Evolutionary conservation across 768 basidiomycete genomes (phyloP), one percentile per base, ranked within the genome.

Genomic region (Rhodotorula toruloides): DNA sequence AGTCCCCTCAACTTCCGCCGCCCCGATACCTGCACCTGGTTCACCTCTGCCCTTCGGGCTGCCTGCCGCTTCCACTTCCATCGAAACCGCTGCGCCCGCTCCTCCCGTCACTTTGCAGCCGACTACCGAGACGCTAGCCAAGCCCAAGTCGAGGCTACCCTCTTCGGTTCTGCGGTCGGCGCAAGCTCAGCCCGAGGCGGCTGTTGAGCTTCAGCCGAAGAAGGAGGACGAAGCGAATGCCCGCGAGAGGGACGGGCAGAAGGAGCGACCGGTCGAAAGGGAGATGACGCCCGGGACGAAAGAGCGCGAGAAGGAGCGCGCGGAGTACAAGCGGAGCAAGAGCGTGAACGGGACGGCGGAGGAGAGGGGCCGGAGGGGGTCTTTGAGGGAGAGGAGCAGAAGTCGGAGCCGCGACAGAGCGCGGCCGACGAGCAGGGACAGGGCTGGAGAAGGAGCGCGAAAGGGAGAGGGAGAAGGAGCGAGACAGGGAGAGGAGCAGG

Each of bases 301-400:
- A 29, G 39, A 55, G 54, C 54, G 54, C 40, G 54, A 59, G 48
- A 36, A 27, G 36, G 47, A 49, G 48, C 47, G 47, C 32, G 39
- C 19, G 2, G 34, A 34, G 8, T 42, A 42, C 59, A 39, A 36
- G 49, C 6, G 17, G 40, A 27, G 32, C 29, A 42, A 39, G 58
- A 42, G 40, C 39, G 56, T n/a, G 42, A 31, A 13, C 25, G 53
- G 3, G 44, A 37, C 16, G 25, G 12, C 17, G 39, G 16, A 8
- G 29, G 34, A 25, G n/a, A 34, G 29, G 6, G 17, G 47, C 31
- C 25, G 29, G 43, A 40, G 49, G 44, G 25, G 17, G 25, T 6
- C 36, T n/a, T 17, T 7, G 48, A 46, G 0, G 57, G 11, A 7
- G 31, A 44, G 39, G 37, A 17, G 4, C n/a, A 48, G 27, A 22